Evolutionary conservation across 2,329 filamentous ascomycete genomes (phyloP).

Genomic region (Daldinia sp.): DNA sequence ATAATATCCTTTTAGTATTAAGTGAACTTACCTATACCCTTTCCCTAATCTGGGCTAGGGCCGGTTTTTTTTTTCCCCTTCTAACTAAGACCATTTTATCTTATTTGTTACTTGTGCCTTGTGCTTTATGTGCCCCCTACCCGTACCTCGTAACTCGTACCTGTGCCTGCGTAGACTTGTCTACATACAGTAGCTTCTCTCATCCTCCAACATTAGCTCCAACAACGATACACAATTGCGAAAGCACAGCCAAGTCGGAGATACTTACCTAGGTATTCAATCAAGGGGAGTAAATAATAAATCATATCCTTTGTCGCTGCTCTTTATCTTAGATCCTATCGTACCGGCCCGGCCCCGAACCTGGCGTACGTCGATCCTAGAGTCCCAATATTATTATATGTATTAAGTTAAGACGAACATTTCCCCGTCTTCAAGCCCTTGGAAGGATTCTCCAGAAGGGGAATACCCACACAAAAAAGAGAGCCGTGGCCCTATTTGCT

Average conservation of each 20-base stretch:
- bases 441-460: slow-evolving; percentile 13
- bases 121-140: no score
- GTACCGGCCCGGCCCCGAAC: slow-evolving; percentile 13
- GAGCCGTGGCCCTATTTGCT: slow-evolving; percentile 3
- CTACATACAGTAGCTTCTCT: neutral
- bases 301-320: slow-evolving; percentile 1
- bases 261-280: neutral
- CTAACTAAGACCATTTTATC: slow-evolving; percentile 2
- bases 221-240: neutral
- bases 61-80: no score
- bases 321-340: slow-evolving; percentile 9
- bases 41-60: neutral
- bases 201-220: slow-evolving; percentile 16
- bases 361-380: slow-evolving; percentile 17
- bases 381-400: slow-evolving; percentile 20
- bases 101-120: slow-evolving; percentile 3
- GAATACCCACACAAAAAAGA: slow-evolving; percentile 21
- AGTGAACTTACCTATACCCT: slow-evolving; percentile 2
- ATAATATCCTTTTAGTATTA: no score
- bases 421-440: slow-evolving; percentile 11
- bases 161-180: slow-evolving; percentile 16
- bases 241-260: neutral
- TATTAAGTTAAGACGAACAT: slow-evolving; percentile 17
- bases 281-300: slow-evolving; percentile 4
- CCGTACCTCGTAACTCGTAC: slow-evolving; percentile 6